Evolutionary conservation across 2,329 filamentous ascomycete species (phyloP).

Genomic region (Stachybotrys chartarum): DNA sequence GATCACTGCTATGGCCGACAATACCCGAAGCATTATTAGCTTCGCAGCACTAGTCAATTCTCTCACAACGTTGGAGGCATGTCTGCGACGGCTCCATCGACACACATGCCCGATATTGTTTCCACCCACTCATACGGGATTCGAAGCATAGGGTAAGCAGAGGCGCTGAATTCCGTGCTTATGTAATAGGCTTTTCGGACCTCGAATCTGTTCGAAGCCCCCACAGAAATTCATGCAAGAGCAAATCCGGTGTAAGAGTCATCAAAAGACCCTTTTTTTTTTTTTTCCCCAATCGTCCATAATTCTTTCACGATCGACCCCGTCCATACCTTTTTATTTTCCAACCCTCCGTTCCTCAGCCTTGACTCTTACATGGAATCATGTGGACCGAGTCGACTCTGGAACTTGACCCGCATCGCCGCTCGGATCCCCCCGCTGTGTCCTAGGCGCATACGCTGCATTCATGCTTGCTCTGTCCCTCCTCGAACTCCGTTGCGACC

Average conservation of each 20-base stretch:
- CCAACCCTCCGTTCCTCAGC: background rate
- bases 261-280: background rate
- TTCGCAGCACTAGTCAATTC: no score
- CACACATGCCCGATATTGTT: no score
- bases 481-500: background rate
- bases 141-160: no score
- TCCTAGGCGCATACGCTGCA: background rate
- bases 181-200: background rate
- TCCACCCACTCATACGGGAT: no score
- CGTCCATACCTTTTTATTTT: background rate
- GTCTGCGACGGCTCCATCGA: no score
- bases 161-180: background rate
- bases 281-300: background rate
- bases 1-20: no score
- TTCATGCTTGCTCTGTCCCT: background rate
- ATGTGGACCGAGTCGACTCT: constrained; percentile 16
- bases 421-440: constrained; percentile 1
- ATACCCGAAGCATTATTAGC: no score
- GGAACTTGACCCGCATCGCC: constrained; percentile 1
- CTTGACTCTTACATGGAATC: constrained; percentile 15
- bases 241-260: background rate
- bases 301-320: background rate
- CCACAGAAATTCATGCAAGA: background rate
- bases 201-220: background rate
- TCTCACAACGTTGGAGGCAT: no score